Evolutionary conservation across 1,284 basidiomycete species (phyloP).

Genomic region (Marasmius tenuissimus): DNA sequence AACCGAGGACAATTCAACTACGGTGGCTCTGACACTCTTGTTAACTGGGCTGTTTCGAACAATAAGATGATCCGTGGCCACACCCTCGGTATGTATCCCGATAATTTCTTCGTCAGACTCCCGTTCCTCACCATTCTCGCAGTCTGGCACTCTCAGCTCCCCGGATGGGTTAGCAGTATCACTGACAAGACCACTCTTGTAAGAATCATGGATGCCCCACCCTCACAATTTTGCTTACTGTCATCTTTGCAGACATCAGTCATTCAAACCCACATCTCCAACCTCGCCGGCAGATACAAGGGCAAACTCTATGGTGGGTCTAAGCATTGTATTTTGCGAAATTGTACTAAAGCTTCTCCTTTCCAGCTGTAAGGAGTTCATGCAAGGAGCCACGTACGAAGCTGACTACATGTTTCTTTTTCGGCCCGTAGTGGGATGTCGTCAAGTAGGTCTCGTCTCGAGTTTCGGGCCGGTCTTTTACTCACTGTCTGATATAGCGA

Average conservation of each 20-base stretch:
- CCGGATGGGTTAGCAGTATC: slow-evolving; percentile 36
- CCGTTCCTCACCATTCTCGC: neutral
- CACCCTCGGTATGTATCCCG: slow-evolving; percentile 34
- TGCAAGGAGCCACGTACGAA: neutral
- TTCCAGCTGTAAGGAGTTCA: slow-evolving; percentile 9
- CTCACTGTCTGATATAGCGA: slow-evolving; percentile 27
- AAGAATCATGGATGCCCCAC: neutral
- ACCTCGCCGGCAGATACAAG: slow-evolving; percentile 37
- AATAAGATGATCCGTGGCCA: slow-evolving; percentile 48
- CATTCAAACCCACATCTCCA: slow-evolving; percentile 42
- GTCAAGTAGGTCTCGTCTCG: slow-evolving; percentile 27
- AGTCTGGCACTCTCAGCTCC: slow-evolving; percentile 53
- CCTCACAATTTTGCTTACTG: neutral
- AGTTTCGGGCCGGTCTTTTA: neutral
- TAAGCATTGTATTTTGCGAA: neutral
- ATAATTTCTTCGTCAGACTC: neutral
- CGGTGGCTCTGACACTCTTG: slow-evolving; percentile 38
- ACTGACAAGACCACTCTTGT: slow-evolving; percentile 32
- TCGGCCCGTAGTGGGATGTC: slow-evolving; percentile 37
- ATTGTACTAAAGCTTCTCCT: too few relatives aligned
- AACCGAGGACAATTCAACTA: slow-evolving; percentile 37
- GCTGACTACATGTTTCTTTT: neutral
- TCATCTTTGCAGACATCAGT: slow-evolving; percentile 26
- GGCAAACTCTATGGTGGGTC: slow-evolving; percentile 39
- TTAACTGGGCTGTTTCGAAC: slow-evolving; percentile 46